Evolutionary conservation across 306 rosid genomes (phyloP), one percentile per base, ranked within the genome.

Genomic region (Lathyrus oleraceus): DNA sequence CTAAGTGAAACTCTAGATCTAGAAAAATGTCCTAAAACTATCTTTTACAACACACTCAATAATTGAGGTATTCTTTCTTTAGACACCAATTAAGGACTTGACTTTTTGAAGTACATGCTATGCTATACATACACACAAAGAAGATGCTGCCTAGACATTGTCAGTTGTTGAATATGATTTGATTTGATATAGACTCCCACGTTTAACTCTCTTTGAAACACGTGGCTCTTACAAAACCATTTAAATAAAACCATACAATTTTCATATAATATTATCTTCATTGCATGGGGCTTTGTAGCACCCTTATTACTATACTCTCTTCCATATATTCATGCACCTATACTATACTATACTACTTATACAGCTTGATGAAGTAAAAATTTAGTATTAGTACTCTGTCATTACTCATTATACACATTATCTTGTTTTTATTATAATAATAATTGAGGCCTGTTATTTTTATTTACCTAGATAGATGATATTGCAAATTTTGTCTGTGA

Each of bases 141-240:
- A 11, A 51, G 57, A 51, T 51, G 27, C 56, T 49, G 57, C 57
- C 57, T 17, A 51, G 14, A 19, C 27, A 51, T 19, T 19, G 57
- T 51, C 57, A 51, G 27, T 51, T 51, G 57, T 51, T 51, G 57
- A 6, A 47, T 47, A n/a, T 47, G 52, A 47, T 47, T 47, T 51
- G 57, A 51, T 51, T 51, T 19, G 57, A 51, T 17, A 17, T 51
- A 0, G 57, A 51, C 57, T 6, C 57, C 57, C 57, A 51, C 57
- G 27, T 51, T 51, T 51, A 8, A 17, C 57, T 51, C 57, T 51
- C 57, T 51, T 51, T 0, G 6, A 2, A 8, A 51, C 57, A 51
- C 57, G 57, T 51, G 57, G 27, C 27, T 17, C 6, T 51, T 51
- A 19, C 57, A 8, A 19, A 2, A 51, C 23, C 57, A 35, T 35